phyloP scores from a whole-genome alignment of 2,329 filamentous ascomycete genomes.

The Sporothrix phasma region DNA sequence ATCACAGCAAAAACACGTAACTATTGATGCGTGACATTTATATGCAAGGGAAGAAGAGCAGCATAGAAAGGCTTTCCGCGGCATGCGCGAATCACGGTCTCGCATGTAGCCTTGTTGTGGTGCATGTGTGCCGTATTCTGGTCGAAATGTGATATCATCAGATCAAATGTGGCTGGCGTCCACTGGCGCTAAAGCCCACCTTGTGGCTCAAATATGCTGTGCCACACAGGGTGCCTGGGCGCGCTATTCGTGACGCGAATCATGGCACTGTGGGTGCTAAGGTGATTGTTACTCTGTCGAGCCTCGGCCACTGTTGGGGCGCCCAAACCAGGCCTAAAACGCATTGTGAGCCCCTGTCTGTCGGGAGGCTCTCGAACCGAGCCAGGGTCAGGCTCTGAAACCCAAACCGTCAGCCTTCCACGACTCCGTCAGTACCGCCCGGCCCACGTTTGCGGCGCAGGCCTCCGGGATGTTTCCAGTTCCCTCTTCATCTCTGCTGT shows the following conservation, averaged over 20 bases:
- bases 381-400: constrained; percentile 6
- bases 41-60: no score
- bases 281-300: not conserved
- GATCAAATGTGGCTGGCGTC: not conserved
- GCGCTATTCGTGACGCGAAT: not conserved
- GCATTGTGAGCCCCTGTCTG: not conserved
- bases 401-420: not conserved
- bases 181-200: not conserved
- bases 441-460: constrained; percentile 5
- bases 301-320: not conserved
- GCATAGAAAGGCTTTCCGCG: no score
- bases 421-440: not conserved
- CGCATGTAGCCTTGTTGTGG: not conserved
- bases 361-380: not conserved
- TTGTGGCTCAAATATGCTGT: not conserved
- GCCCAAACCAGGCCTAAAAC: not conserved
- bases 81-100: not conserved
- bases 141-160: not conserved
- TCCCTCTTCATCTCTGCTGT: not conserved
- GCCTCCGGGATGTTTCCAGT: constrained; percentile 1
- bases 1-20: no score
- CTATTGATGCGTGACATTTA: no score
- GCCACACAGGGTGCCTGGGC: not conserved
- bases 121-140: not conserved
- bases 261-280: not conserved